These are phyloP conservation scores for Teratosphaeria zuluensis DNA, from an alignment of 2,329 filamentous ascomycete genomes.

Conservation along the genomic window DNA sequence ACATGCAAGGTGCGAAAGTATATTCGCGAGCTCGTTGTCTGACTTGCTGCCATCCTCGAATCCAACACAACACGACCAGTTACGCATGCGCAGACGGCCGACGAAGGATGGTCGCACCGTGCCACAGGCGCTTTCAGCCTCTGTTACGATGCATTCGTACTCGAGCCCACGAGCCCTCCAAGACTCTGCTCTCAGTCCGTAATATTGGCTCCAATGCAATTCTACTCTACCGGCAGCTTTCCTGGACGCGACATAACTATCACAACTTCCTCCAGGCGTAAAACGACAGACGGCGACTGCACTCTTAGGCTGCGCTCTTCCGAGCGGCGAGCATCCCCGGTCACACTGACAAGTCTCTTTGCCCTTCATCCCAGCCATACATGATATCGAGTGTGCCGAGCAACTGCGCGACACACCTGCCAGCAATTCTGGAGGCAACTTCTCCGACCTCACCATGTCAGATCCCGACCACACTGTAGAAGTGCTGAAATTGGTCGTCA, in stretches of 20 bases:
- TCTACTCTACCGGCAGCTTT: neutral
- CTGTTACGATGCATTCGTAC: neutral
- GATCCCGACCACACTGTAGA: constrained; percentile 17
- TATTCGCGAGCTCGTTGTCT: neutral
- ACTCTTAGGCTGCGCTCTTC: neutral
- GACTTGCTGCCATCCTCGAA: neutral
- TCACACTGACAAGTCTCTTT: neutral
- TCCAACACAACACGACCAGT: neutral
- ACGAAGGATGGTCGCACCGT: neutral
- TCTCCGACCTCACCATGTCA: constrained; percentile 10
- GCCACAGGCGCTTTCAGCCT: constrained; percentile 1
- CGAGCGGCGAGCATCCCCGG: neutral
- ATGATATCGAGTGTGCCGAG: neutral
- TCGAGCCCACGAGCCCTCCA: neutral
- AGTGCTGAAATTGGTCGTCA: constrained; percentile 20
- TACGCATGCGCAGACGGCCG: neutral
- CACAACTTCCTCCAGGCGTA: neutral
- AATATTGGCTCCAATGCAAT: neutral
- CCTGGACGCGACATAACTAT: neutral
- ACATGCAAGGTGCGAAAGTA: neutral
- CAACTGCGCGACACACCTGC: neutral
- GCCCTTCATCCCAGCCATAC: neutral
- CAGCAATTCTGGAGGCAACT: neutral
- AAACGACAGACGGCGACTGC: neutral
- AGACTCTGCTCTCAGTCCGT: neutral